These are phyloP conservation scores for Aureobasidium leucospermi DNA, from an alignment of 2,329 filamentous ascomycete species.

Conservation along the genomic window DNA sequence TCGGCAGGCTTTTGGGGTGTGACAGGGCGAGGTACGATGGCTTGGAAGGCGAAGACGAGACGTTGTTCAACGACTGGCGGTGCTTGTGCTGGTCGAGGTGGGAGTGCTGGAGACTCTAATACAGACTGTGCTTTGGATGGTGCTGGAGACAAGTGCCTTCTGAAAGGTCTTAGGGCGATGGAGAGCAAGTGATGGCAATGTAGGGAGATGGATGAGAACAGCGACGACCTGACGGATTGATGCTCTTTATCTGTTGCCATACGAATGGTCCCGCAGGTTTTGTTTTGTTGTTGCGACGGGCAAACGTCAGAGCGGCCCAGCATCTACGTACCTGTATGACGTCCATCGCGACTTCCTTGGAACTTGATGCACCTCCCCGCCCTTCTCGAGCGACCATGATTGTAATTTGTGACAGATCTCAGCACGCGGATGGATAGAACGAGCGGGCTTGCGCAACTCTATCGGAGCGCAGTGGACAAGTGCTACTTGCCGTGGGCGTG, in stretches of 20 bases:
- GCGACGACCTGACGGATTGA: not conserved
- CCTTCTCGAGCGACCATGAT: too few species aligned
- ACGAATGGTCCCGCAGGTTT: not conserved
- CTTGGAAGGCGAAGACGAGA: not conserved
- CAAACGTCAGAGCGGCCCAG: constrained; percentile 4
- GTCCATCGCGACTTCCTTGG: constrained; percentile 1
- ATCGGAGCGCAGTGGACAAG: too few species aligned
- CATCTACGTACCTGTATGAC: constrained; percentile 6
- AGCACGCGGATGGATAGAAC: too few species aligned
- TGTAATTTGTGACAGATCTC: too few species aligned
- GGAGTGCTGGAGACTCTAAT: not conserved
- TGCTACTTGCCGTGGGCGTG: too few species aligned
- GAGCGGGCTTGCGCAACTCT: too few species aligned
- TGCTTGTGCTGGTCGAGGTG: not conserved
- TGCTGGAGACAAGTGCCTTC: not conserved
- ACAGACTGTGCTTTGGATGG: not conserved
- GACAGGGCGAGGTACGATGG: not conserved
- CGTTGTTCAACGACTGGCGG: not conserved
- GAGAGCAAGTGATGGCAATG: not conserved
- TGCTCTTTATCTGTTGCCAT: not conserved
- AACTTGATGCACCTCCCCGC: not conserved
- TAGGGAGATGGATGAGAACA: not conserved
- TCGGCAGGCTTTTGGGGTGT: not conserved
- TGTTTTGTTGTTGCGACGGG: not conserved
- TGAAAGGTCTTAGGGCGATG: not conserved